Percentiles rank a stretch among this genome's conserved stretches.
Evolutionary conservation across 441 rosid species (phyloP).

Genomic region (Erodium trifolium): DNA sequence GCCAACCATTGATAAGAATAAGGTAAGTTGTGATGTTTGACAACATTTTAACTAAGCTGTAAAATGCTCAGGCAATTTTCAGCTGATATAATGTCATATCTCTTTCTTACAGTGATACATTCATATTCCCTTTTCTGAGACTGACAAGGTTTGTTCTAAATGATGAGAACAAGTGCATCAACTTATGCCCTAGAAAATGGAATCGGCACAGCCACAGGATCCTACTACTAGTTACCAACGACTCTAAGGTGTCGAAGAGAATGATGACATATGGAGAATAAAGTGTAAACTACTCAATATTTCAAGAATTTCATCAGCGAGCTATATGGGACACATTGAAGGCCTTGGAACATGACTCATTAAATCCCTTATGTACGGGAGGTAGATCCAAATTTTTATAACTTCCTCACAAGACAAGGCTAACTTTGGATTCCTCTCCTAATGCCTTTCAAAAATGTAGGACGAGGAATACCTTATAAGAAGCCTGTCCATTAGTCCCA

Average conservation of each 20-base stretch:
- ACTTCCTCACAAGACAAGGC: background rate
- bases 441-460: background rate
- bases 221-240: background rate
- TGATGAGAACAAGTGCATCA: background rate
- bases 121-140: background rate
- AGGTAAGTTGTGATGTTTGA: background rate
- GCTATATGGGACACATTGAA: background rate
- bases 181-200: too few species aligned
- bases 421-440: background rate
- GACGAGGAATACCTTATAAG: background rate
- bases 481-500: background rate
- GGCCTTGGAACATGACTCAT: background rate
- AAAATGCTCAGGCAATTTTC: background rate
- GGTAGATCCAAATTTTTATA: background rate
- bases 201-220: background rate
- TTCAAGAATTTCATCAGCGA: background rate
- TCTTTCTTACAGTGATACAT: background rate
- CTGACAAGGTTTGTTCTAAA: background rate
- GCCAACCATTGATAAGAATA: conserved; percentile 21
- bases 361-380: background rate
- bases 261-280: background rate
- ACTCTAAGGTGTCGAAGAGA: background rate
- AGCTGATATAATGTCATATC: background rate
- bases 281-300: background rate
- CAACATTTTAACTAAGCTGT: background rate